Percentiles rank a stretch among this genome's conserved stretches.
Evolutionary conservation across 768 basidiomycete species (phyloP).

Genomic region (Trametes sanguinea): DNA sequence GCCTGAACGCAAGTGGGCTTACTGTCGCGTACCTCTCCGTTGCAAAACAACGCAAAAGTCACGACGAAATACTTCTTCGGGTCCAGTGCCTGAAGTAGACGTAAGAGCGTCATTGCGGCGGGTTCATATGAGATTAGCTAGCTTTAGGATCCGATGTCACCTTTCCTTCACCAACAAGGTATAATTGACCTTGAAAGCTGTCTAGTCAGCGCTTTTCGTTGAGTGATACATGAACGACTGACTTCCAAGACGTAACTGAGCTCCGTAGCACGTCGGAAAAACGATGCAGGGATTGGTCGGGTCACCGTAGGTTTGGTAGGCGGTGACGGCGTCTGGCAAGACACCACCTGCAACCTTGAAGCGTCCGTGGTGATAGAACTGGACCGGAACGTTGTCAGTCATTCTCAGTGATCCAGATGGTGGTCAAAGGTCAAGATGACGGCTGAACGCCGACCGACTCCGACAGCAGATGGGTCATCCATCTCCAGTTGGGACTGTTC

Average conservation of each 20-base stretch:
- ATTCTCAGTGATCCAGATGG: background rate
- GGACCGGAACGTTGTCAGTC: constrained; percentile 13
- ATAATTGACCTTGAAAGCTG: constrained; percentile 21
- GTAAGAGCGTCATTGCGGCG: background rate
- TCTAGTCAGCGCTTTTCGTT: background rate
- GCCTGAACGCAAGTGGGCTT: background rate
- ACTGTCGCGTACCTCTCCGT: constrained; percentile 33
- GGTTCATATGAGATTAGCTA: background rate
- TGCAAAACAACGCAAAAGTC: constrained; percentile 33
- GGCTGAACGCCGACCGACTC: no score
- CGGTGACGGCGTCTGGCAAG: constrained; percentile 29
- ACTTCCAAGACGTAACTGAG: constrained; percentile 25
- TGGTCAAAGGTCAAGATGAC: no score
- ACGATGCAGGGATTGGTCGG: constrained; percentile 30
- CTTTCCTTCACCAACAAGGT: constrained; percentile 29
- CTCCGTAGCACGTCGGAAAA: constrained; percentile 32
- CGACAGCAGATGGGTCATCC: no score
- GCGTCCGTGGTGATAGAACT: constrained; percentile 30
- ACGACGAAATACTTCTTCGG: constrained; percentile 31
- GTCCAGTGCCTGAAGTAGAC: constrained; percentile 25
- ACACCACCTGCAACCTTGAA: constrained; percentile 29
- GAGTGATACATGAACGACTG: background rate
- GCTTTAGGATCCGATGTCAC: background rate
- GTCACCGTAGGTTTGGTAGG: constrained; percentile 31
- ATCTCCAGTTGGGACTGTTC: no score